Conservation (phyloP, 805 yeast species). For the Kuraishia ogatae region DNA sequence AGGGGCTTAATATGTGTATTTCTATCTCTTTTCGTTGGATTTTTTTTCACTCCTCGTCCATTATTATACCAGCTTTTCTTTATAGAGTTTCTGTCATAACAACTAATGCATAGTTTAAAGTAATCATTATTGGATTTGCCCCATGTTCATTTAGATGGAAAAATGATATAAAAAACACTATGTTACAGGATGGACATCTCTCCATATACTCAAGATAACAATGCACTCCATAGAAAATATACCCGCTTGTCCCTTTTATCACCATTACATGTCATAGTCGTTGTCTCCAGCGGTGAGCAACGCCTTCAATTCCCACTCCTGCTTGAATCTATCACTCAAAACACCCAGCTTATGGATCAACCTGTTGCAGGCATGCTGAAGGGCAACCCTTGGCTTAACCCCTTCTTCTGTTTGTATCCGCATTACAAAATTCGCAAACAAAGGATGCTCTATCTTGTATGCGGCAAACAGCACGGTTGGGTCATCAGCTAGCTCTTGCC, state of each 20-base stretch:
- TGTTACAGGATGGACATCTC: background rate
- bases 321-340: constrained; percentile 69
- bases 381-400: constrained; percentile 83
- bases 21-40: background rate
- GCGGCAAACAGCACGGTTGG: constrained; percentile 92
- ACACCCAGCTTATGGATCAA: constrained; percentile 72
- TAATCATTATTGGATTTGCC: background rate
- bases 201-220: background rate
- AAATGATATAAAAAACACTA: background rate
- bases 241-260: background rate
- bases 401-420: constrained; percentile 96
- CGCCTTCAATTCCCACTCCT: constrained; percentile 90
- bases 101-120: background rate
- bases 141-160: background rate
- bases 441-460: constrained; percentile 95
- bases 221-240: background rate
- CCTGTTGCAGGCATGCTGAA: constrained; percentile 80
- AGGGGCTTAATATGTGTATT: background rate
- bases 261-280: constrained; percentile 20
- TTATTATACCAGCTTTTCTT: constrained; percentile 12
- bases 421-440: constrained; percentile 90
- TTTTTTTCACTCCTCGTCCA: background rate
- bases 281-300: constrained; percentile 47
- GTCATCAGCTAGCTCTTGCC: constrained; percentile 81
- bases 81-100: constrained; percentile 13